A percentile compares a stretch with the other conserved stretches of the same genome.
Conservation (phyloP, 176 grass and related monocot species). For the Rhipidocladum racemiflorum region DNA sequence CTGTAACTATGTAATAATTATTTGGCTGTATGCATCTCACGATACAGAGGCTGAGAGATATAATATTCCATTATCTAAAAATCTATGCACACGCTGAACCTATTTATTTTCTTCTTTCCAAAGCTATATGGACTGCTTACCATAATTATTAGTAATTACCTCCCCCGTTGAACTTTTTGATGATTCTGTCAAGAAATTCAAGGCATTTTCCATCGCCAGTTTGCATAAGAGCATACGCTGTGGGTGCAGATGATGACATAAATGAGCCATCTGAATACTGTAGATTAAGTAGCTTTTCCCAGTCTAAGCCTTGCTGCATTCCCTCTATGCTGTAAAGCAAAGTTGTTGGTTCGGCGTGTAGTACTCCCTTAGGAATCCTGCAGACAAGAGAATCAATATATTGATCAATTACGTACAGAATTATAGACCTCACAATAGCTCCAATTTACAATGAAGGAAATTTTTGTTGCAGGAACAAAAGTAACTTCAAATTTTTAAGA, state of each 20-base stretch:
- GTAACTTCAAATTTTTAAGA: too few species aligned
- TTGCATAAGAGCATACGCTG: conserved; percentile 48
- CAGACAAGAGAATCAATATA: background rate
- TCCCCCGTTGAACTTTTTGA: conserved; percentile 35
- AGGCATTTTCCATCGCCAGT: conserved; percentile 41
- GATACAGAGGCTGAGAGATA: too few species aligned
- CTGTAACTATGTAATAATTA: too few species aligned
- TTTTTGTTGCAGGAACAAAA: too few species aligned
- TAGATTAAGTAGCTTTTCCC: conserved; percentile 41
- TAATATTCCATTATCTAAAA: too few species aligned
- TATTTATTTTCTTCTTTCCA: too few species aligned
- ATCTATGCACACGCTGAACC: too few species aligned
- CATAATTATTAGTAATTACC: conserved; percentile 23
- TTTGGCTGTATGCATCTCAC: too few species aligned
- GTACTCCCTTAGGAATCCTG: conserved; percentile 44
- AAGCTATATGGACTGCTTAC: background rate
- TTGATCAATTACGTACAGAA: background rate
- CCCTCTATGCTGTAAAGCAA: conserved; percentile 50
- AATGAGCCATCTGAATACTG: conserved; percentile 49
- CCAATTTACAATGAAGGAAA: background rate
- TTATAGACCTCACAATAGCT: background rate
- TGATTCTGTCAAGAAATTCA: conserved; percentile 23
- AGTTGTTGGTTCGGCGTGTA: conserved; percentile 39
- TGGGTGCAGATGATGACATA: conserved; percentile 37
- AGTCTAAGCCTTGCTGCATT: conserved; percentile 39